Percentiles rank a stretch among this genome's conserved stretches.
Evolutionary conservation across 257 asterid species (phyloP).

Genomic region (Anisodus tanguticus): DNA sequence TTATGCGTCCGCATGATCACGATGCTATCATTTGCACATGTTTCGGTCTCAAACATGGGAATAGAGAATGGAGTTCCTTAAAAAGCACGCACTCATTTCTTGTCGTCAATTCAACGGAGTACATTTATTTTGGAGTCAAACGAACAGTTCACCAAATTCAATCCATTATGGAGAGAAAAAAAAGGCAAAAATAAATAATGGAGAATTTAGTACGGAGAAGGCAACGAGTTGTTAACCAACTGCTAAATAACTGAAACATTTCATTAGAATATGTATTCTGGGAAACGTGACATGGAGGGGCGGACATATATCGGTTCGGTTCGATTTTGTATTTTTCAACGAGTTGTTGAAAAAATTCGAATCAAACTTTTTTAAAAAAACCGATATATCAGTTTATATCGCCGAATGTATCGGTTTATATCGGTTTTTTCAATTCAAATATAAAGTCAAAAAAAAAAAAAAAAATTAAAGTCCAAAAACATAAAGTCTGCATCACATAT

Average conservation of each 20-base stretch:
- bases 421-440: no score
- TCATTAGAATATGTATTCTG: not conserved
- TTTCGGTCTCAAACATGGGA: not conserved
- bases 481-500: no score
- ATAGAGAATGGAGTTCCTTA: constrained; percentile 1
- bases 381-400: no score
- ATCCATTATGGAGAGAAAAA: not conserved
- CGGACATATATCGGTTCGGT: no score
- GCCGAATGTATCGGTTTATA: no score
- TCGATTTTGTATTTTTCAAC: no score
- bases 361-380: no score
- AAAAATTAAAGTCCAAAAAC: no score
- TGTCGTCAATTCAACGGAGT: not conserved
- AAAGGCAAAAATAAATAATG: not conserved
- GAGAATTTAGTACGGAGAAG: not conserved
- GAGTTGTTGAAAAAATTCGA: no score
- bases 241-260: not conserved
- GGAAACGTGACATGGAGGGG: no score
- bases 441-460: no score
- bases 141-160: constrained; percentile 33
- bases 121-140: constrained; percentile 26
- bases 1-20: constrained; percentile 1
- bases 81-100: constrained; percentile 36
- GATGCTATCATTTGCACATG: not conserved
- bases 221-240: constrained; percentile 37